Conservation (phyloP, 2,329 filamentous ascomycete genomes). For the Penicillium sp. region DNA sequence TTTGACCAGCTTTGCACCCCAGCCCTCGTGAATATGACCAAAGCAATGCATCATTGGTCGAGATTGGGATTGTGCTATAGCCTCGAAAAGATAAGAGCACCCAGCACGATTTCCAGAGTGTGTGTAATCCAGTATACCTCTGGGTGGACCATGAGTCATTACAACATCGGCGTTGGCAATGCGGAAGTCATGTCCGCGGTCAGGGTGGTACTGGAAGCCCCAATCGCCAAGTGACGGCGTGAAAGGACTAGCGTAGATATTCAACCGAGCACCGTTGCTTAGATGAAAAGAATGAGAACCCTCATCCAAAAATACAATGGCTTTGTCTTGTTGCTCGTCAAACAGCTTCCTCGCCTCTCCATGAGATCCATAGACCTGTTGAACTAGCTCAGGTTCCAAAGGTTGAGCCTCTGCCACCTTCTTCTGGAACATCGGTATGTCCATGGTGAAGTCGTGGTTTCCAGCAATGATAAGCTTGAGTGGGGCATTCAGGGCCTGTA, state of each 20-base stretch:
- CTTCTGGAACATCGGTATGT: slow-evolving; percentile 1
- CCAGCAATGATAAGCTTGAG: slow-evolving; percentile 59
- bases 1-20: slow-evolving; percentile 56
- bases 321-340: slow-evolving; percentile 23
- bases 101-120: slow-evolving; percentile 31
- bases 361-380: slow-evolving; percentile 42
- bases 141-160: slow-evolving; percentile 59
- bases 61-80: slow-evolving; percentile 21
- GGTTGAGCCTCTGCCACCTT: slow-evolving; percentile 32
- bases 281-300: slow-evolving; percentile 53
- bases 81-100: slow-evolving; percentile 33
- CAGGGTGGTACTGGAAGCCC: slow-evolving; percentile 53
- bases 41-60: slow-evolving; percentile 41
- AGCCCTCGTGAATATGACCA: slow-evolving; percentile 52
- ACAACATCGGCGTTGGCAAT: slow-evolving; percentile 47
- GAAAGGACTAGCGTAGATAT: slow-evolving; percentile 56
- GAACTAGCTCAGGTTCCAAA: slow-evolving; percentile 30
- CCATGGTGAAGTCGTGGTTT: slow-evolving; percentile 55
- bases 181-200: slow-evolving; percentile 40
- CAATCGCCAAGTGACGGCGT: slow-evolving; percentile 50
- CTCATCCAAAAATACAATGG: slow-evolving; percentile 54
- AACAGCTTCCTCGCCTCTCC: slow-evolving; percentile 46
- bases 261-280: slow-evolving; percentile 52
- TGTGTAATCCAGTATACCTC: slow-evolving; percentile 52
- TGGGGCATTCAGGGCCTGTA: slow-evolving; percentile 48